Conservation (phyloP, 768 basidiomycete species). For the Collybiopsis confluens region DNA sequence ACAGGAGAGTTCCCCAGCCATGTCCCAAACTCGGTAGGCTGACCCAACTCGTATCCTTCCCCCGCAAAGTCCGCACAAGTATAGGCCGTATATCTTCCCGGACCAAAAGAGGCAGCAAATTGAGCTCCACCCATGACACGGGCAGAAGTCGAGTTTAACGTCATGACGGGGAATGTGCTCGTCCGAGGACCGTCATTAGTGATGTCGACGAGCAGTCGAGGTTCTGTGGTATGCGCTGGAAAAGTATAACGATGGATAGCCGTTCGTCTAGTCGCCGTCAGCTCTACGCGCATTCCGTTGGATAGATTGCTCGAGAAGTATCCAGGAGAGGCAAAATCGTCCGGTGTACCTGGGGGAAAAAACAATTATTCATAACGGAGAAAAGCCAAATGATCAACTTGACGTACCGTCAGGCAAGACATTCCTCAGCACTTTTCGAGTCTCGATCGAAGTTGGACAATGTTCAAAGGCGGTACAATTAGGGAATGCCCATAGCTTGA, state of each 20-base stretch:
- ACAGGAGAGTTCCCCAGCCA: slow-evolving; percentile 24
- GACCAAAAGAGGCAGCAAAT: slow-evolving; percentile 58
- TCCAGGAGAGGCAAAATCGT: slow-evolving; percentile 63
- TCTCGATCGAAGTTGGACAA: slow-evolving; percentile 43
- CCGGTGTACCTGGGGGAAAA: slow-evolving; percentile 40
- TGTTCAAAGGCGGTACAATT: slow-evolving; percentile 47
- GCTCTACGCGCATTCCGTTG: slow-evolving; percentile 52
- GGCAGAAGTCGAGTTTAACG: slow-evolving; percentile 44
- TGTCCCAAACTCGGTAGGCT: slow-evolving; percentile 52
- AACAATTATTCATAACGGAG: background rate
- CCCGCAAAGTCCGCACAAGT: slow-evolving; percentile 61
- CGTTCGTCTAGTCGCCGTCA: slow-evolving; percentile 55
- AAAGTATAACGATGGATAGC: slow-evolving; percentile 60
- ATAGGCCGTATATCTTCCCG: slow-evolving; percentile 54
- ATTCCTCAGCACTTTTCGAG: slow-evolving; percentile 44
- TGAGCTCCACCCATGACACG: slow-evolving; percentile 39
- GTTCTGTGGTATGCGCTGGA: slow-evolving; percentile 39
- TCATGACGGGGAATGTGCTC: slow-evolving; percentile 43
- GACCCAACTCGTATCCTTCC: slow-evolving; percentile 39
- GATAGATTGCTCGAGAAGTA: slow-evolving; percentile 66
- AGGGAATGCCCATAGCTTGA: slow-evolving; percentile 55
- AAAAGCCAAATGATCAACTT: background rate
- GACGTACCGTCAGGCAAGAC: slow-evolving; percentile 42
- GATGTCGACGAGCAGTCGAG: slow-evolving; percentile 56
- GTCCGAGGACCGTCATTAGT: slow-evolving; percentile 59